phyloP scores from a whole-genome alignment of 768 basidiomycete genomes.

The Galerina marginata region DNA sequence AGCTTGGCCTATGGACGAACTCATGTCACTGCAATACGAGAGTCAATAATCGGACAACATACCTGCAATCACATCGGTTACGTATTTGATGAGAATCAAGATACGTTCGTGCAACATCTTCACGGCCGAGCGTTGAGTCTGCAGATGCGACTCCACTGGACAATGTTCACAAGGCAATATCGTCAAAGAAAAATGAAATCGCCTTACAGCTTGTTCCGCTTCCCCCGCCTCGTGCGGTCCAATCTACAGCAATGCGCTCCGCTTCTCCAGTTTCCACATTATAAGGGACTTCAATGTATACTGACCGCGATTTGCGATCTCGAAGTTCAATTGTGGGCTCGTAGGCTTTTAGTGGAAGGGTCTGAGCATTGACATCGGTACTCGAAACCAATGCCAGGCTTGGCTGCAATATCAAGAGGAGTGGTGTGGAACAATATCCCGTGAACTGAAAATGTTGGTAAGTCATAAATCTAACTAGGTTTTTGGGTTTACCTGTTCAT shows the following conservation, averaged over 20 bases:
- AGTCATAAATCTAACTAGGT: neutral
- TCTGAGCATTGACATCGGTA: conserved; percentile 64
- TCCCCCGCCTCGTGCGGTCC: conserved; percentile 86
- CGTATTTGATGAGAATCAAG: conserved; percentile 83
- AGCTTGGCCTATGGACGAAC: conserved; percentile 59
- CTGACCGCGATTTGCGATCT: conserved; percentile 75
- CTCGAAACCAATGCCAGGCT: conserved; percentile 47
- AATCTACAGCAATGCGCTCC: conserved; percentile 97
- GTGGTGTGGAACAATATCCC: conserved; percentile 83
- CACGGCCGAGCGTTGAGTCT: conserved; percentile 92
- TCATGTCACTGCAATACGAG: conserved; percentile 1
- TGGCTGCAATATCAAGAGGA: conserved; percentile 80
- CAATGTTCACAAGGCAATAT: conserved; percentile 6
- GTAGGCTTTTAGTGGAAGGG: conserved; percentile 91
- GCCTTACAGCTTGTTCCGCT: conserved; percentile 80
- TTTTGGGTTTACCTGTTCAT: conserved; percentile 71
- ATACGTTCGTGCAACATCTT: conserved; percentile 97
- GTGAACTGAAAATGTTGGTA: conserved; percentile 65
- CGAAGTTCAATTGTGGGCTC: conserved; percentile 89
- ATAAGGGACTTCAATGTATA: conserved; percentile 86
- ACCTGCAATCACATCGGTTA: conserved; percentile 79
- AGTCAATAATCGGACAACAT: conserved; percentile 22
- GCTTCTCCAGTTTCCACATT: conserved; percentile 97
- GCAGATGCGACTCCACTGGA: conserved; percentile 88
- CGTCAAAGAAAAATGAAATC: neutral